phyloP scores from a whole-genome alignment of 2,329 filamentous ascomycete genomes.

The Arachnomyces sp. region DNA sequence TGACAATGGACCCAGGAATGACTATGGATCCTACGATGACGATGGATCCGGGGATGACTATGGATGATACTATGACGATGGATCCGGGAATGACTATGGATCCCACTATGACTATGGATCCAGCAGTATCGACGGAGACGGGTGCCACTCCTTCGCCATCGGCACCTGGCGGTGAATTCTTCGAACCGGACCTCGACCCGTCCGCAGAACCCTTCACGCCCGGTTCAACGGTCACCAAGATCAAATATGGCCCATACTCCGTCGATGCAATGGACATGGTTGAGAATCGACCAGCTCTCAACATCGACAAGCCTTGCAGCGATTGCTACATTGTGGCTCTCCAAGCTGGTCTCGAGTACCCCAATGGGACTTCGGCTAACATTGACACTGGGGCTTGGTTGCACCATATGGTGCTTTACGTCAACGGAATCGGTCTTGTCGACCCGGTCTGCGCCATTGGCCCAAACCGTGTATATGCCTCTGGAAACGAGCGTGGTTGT shows the following conservation, averaged over 20 bases:
- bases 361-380: conserved; percentile 24
- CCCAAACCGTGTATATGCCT: conserved; percentile 1
- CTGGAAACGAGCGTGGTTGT: not conserved
- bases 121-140: too few relatives aligned
- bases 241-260: conserved; percentile 1
- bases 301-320: conserved; percentile 7
- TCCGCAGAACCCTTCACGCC: not conserved
- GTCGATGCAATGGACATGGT: conserved; percentile 4
- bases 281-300: conserved; percentile 3
- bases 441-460: conserved; percentile 1
- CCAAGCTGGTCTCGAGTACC: conserved; percentile 20
- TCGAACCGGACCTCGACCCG: conserved; percentile 1
- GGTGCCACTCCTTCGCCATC: too few relatives aligned
- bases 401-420: conserved; percentile 16
- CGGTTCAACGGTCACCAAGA: conserved; percentile 1
- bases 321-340: conserved; percentile 19
- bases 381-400: conserved; percentile 24
- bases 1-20: too few relatives aligned
- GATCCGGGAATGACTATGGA: too few relatives aligned
- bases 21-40: too few relatives aligned
- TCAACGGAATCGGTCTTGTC: not conserved
- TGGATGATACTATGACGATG: too few relatives aligned
- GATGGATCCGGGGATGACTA: too few relatives aligned
- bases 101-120: too few relatives aligned
- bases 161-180: not conserved